Evolutionary conservation across 768 basidiomycete species (phyloP).

Genomic region (Cantharellus anzutake): DNA sequence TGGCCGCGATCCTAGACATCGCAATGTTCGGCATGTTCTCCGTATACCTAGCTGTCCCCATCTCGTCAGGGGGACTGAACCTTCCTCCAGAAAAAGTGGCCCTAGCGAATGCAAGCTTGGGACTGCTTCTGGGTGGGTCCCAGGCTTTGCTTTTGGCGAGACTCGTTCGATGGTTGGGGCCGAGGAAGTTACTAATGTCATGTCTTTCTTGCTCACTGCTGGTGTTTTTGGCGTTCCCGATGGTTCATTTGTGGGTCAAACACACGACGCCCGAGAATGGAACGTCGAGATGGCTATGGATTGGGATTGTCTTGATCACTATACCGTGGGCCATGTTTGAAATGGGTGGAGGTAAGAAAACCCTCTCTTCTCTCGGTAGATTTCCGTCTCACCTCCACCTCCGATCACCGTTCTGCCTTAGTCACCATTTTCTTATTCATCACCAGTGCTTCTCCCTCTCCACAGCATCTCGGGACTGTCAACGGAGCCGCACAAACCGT

Average conservation of each 20-base stretch:
- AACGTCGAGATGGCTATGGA: not conserved
- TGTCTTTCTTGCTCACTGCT: slow-evolving; percentile 2
- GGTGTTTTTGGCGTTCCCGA: not conserved
- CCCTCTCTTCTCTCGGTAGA: not conserved
- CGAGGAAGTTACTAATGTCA: not conserved
- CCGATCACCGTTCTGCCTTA: not conserved
- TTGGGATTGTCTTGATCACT: not conserved
- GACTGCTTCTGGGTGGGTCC: slow-evolving; percentile 42
- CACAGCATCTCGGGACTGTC: slow-evolving; percentile 1
- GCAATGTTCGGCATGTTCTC: slow-evolving; percentile 47
- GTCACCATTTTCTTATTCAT: slow-evolving; percentile 7
- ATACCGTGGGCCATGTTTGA: not conserved
- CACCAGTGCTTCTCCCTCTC: slow-evolving; percentile 5
- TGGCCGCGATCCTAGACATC: slow-evolving; percentile 47
- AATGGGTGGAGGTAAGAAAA: not conserved
- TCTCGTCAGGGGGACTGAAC: slow-evolving; percentile 15
- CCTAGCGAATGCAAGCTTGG: slow-evolving; percentile 36
- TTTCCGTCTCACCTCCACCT: not conserved
- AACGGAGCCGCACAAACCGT: slow-evolving; percentile 7
- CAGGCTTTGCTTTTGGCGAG: slow-evolving; percentile 45
- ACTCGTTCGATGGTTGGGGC: slow-evolving; percentile 44
- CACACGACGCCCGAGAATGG: not conserved
- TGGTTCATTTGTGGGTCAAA: not conserved
- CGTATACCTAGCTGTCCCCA: not conserved
- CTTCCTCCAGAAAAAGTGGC: slow-evolving; percentile 49